Conservation (phyloP, 1,284 basidiomycete species). For the Boletus subluridellus region DNA sequence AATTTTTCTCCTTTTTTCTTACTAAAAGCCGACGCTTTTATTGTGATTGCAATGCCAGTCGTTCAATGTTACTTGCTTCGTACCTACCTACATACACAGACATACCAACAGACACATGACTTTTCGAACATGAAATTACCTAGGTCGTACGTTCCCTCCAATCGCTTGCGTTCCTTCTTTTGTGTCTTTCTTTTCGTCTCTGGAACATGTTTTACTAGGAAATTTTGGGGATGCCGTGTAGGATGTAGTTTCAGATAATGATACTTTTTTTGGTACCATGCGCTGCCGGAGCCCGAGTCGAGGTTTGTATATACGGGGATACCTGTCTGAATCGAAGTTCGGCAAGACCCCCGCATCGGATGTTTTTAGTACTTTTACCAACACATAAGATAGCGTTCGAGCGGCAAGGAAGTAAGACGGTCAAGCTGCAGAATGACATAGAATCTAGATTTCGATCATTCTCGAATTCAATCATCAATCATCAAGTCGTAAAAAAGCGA, state of each 20-base stretch:
- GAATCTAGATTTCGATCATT: too few species aligned
- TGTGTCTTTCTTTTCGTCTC: not conserved
- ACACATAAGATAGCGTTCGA: too few species aligned
- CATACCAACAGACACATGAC: not conserved
- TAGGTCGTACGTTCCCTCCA: not conserved
- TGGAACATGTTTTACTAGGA: not conserved
- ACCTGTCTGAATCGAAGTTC: too few species aligned
- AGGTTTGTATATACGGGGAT: too few species aligned
- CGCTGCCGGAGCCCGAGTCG: not conserved
- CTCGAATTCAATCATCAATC: too few species aligned
- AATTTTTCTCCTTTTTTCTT: not conserved
- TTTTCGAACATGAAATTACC: slow-evolving; percentile 1
- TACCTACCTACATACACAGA: not conserved
- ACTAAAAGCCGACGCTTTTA: not conserved
- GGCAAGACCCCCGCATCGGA: too few species aligned
- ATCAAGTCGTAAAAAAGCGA: too few species aligned
- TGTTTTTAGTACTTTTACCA: too few species aligned
- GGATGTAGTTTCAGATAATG: not conserved
- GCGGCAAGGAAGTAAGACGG: too few species aligned
- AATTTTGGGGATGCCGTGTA: slow-evolving; percentile 6
- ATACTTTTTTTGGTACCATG: not conserved
- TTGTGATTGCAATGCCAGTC: slow-evolving; percentile 4
- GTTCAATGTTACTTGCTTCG: not conserved
- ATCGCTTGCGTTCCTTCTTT: not conserved
- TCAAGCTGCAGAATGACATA: too few species aligned